These are phyloP conservation scores for Yarrowia porcina DNA, from an alignment of 805 yeast genomes.

Conservation along the genomic window DNA sequence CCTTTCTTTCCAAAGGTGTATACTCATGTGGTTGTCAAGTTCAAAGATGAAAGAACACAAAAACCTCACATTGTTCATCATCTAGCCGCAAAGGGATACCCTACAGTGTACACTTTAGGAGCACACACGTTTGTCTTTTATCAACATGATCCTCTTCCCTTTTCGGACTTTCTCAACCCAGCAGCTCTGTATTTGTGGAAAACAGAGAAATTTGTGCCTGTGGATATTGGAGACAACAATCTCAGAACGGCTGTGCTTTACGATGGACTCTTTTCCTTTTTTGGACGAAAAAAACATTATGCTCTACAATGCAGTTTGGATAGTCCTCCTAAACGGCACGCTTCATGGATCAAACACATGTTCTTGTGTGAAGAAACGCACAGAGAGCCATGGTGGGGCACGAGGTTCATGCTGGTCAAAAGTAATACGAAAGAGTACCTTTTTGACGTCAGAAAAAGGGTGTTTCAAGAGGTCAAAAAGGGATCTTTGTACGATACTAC, in stretches of 20 bases:
- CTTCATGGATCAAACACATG: not conserved
- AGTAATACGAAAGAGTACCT: not conserved
- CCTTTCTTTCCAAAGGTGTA: no score
- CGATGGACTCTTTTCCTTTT: not conserved
- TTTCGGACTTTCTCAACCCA: not conserved
- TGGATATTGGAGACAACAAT: not conserved
- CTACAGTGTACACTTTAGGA: not conserved
- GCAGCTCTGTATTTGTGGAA: not conserved
- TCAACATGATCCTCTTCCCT: no score
- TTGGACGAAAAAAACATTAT: not conserved
- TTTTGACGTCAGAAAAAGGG: not conserved
- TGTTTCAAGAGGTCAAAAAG: not conserved
- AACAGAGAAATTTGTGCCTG: not conserved
- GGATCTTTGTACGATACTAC: no score
- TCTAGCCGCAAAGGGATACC: not conserved
- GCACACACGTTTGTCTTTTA: not conserved
- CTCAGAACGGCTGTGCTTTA: not conserved
- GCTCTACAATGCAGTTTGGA: not conserved
- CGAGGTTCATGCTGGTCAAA: not conserved
- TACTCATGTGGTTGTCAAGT: not conserved
- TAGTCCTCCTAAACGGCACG: not conserved
- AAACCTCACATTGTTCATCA: not conserved
- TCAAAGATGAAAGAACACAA: not conserved
- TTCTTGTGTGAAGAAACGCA: not conserved
- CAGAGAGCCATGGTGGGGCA: not conserved